Base-by-base conservation (phyloP, 345 rosid species). In the Euphorbia lathyris region DNA sequence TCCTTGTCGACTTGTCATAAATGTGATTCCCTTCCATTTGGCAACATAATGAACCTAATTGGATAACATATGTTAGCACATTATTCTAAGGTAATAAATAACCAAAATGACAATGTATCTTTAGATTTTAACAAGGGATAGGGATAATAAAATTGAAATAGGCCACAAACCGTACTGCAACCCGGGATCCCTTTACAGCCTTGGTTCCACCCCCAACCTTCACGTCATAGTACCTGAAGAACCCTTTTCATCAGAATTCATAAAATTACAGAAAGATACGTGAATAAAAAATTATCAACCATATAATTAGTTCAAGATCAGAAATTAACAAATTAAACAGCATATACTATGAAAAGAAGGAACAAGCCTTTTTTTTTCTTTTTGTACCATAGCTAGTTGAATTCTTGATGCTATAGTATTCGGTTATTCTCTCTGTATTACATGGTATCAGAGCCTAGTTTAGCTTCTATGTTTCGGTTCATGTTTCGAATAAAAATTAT, bases 1-100 rank as follows among this genome's bases (percentile, higher is more conserved):
- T 68, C 98, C 98, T 79, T 94, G 97, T 63, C 98, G 85, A 73
- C 97, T 94, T 14, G 98, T 94, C 98, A 94, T 94, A 80, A 94
- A 94, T 25, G 97, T 94, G 62, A 94, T 79, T 69, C 90, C 92
- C 74, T 79, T 94, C 98, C 98, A 94, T 84, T 89, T 91, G 9
- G 98, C 97, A 79, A 91, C 98, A 77, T 89, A 94, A 79, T 94
- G 98, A 74, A 94, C 88, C 98, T 94, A 42, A 71, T 19, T 32
- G 10, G 67, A 69, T 69, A 30, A 65, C 30, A 57, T 40, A 50
- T 38, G 23, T 63, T 60, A 14, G 26, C 25, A 70, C 4, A 34
- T 7, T 59, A 43, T 12, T 43, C 17, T 2, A 26, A 48, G 62
- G 56, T 9, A 67, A 43, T 32, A 63, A 3, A 52, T 26, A 71